Conservation (phyloP, 345 rosid genomes). For the Aquilaria yunnanensis region DNA sequence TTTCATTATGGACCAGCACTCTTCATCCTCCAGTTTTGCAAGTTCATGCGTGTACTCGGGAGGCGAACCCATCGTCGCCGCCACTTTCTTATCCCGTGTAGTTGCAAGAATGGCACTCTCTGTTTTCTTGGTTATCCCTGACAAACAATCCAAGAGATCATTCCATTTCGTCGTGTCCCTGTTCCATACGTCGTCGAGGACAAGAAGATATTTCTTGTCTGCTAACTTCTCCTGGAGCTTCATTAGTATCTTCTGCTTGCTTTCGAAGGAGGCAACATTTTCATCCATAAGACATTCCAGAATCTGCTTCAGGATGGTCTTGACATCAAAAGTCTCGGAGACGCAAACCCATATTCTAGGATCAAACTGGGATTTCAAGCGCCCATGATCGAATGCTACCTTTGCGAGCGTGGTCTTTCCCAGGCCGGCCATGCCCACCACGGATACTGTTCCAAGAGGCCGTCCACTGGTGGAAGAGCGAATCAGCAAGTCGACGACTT, state of each 20-base stretch:
- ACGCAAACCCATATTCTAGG: conserved; percentile 12
- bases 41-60: not conserved
- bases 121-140: not conserved
- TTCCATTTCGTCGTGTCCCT: conserved; percentile 1
- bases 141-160: conserved; percentile 7
- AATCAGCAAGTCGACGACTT: conserved; percentile 2
- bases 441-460: not conserved
- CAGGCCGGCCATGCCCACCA: conserved; percentile 24
- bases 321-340: conserved; percentile 2
- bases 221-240: not conserved
- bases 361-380: conserved; percentile 1
- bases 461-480: not conserved
- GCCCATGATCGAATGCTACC: not conserved
- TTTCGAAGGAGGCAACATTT: not conserved
- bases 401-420: conserved; percentile 23
- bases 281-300: not conserved
- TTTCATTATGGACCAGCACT: conserved; percentile 16
- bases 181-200: conserved; percentile 19
- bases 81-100: conserved; percentile 8
- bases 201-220: conserved; percentile 9
- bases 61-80: not conserved
- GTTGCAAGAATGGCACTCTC: conserved; percentile 15
- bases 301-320: conserved; percentile 8
- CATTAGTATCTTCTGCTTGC: not conserved
- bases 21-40: not conserved